phyloP scores from a whole-genome alignment of 1,284 basidiomycete species.

The Phenoliferia sp. region DNA sequence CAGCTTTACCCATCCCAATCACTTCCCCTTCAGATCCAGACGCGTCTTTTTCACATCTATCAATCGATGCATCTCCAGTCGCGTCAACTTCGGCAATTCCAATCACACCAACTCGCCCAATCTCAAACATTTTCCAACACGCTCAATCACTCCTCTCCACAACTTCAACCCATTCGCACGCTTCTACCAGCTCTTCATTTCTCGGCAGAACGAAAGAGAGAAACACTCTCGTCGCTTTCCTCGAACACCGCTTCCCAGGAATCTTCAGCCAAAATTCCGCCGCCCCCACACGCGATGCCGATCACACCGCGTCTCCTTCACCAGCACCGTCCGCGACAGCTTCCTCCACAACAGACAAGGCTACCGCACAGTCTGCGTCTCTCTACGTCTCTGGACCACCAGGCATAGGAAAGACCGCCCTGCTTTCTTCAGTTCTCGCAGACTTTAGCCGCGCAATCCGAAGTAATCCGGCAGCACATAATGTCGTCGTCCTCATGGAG shows the following conservation, averaged over 20 bases:
- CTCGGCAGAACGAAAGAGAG: constrained; percentile 40
- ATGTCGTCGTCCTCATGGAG: constrained; percentile 39
- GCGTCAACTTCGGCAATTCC: background rate
- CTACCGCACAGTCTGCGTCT: constrained; percentile 20
- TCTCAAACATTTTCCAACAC: constrained; percentile 41
- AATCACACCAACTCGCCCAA: background rate
- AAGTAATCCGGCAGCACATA: constrained; percentile 4
- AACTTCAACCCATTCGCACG: constrained; percentile 35
- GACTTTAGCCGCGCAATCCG: constrained; percentile 25
- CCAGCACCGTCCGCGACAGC: constrained; percentile 1
- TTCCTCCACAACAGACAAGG: too few species aligned
- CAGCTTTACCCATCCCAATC: background rate
- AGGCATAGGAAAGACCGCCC: constrained; percentile 47
- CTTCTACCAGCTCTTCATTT: constrained; percentile 34
- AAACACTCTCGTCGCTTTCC: constrained; percentile 37
- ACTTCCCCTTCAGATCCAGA: background rate
- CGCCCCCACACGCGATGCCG: too few species aligned
- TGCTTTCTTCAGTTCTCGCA: constrained; percentile 41
- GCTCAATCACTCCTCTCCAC: constrained; percentile 41
- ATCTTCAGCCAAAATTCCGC: constrained; percentile 9
- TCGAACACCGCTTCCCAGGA: constrained; percentile 26
- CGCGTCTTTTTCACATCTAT: too few species aligned
- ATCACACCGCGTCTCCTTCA: background rate
- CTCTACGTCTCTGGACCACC: constrained; percentile 47
- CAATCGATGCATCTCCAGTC: too few species aligned